These are phyloP conservation scores for Ulota crispa DNA, from an alignment of 225 moss, liverwort and hornwort species.

Conservation along the genomic window DNA sequence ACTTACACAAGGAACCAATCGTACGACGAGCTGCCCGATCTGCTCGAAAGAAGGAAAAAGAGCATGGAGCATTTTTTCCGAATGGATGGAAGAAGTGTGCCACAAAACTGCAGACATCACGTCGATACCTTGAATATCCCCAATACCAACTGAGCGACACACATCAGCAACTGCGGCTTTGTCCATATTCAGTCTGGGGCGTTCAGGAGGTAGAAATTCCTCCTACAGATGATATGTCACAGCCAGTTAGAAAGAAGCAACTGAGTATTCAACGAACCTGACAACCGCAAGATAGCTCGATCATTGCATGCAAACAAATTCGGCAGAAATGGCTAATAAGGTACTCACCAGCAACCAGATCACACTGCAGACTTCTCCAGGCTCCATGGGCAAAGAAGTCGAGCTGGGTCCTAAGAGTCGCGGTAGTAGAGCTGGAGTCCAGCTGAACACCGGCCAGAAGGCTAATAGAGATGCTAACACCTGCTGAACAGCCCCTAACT, in stretches of 20 bases:
- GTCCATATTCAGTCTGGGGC: slow-evolving; percentile 64
- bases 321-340: slow-evolving; percentile 17
- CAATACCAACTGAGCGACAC: slow-evolving; percentile 67
- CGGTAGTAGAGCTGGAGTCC: slow-evolving; percentile 83
- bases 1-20: slow-evolving; percentile 75
- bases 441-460: slow-evolving; percentile 86
- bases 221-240: slow-evolving; percentile 48
- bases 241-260: not conserved
- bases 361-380: slow-evolving; percentile 81
- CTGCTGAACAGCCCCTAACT: slow-evolving; percentile 77
- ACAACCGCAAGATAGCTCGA: not conserved
- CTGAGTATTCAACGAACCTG: slow-evolving; percentile 6
- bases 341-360: slow-evolving; percentile 75
- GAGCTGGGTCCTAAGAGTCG: slow-evolving; percentile 69
- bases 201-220: slow-evolving; percentile 77
- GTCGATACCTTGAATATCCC: slow-evolving; percentile 65
- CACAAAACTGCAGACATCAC: slow-evolving; percentile 71
- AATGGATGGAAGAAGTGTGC: slow-evolving; percentile 54
- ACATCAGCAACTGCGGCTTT: slow-evolving; percentile 72
- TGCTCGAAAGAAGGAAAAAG: slow-evolving; percentile 76
- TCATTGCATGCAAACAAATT: not conserved
- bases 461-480: slow-evolving; percentile 89
- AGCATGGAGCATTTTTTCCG: slow-evolving; percentile 61
- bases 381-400: slow-evolving; percentile 71
- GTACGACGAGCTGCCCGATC: slow-evolving; percentile 72